phyloP scores from a whole-genome alignment of 768 basidiomycete species.

The Tephrocybe sp. region DNA sequence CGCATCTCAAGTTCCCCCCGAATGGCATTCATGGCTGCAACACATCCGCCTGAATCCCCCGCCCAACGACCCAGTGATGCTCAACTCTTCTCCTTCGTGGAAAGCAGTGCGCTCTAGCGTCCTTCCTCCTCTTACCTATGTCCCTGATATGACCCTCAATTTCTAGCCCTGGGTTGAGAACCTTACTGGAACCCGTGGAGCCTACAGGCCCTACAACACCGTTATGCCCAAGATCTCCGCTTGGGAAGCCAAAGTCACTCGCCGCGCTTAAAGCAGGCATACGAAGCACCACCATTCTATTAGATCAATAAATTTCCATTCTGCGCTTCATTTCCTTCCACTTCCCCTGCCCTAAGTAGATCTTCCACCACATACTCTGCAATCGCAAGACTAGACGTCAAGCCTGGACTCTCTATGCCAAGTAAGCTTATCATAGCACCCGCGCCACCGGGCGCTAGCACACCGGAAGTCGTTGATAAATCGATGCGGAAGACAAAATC shows the following conservation, averaged over 20 bases:
- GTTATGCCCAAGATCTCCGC: slow-evolving; percentile 75
- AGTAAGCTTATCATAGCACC: slow-evolving; percentile 77
- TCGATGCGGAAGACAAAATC: slow-evolving; percentile 81
- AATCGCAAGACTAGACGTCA: slow-evolving; percentile 86
- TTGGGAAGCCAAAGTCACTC: slow-evolving; percentile 76
- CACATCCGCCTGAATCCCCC: slow-evolving; percentile 90
- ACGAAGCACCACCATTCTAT: slow-evolving; percentile 4
- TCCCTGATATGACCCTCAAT: not conserved
- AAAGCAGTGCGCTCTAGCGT: slow-evolving; percentile 58
- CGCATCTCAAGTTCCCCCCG: slow-evolving; percentile 91
- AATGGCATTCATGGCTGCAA: slow-evolving; percentile 96
- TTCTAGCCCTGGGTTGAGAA: slow-evolving; percentile 82
- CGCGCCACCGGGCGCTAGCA: slow-evolving; percentile 20
- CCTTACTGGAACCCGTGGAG: slow-evolving; percentile 90
- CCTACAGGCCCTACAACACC: slow-evolving; percentile 89
- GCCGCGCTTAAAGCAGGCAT: slow-evolving; percentile 35
- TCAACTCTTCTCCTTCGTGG: slow-evolving; percentile 75
- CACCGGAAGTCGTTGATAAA: slow-evolving; percentile 39
- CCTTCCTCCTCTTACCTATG: not conserved
- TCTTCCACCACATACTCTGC: slow-evolving; percentile 80
- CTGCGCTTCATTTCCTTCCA: slow-evolving; percentile 6
- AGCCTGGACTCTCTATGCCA: slow-evolving; percentile 91
- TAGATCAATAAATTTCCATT: slow-evolving; percentile 12
- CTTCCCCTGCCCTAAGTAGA: slow-evolving; percentile 34
- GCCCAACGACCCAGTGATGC: slow-evolving; percentile 68